Conservation (phyloP, 208 protist species). For the Naegleria lovaniensis region DNA sequence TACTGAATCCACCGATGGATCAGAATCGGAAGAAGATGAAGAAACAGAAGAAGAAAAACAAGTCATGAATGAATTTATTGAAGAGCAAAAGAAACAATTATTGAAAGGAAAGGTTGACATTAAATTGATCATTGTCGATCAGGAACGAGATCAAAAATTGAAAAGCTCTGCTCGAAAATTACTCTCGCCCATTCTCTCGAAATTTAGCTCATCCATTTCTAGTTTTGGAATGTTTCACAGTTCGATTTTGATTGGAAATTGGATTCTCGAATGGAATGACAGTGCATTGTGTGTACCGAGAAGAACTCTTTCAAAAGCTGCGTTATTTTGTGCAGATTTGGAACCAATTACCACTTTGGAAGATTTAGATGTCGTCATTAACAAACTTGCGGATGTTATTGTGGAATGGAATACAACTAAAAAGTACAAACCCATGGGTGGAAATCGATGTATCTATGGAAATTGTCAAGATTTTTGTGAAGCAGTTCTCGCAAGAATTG, state of each 20-base stretch:
- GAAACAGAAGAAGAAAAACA: not conserved
- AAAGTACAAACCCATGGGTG: not conserved
- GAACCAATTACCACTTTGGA: not conserved
- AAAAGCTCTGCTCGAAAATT: not conserved
- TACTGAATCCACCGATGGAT: not conserved
- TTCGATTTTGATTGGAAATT: not conserved
- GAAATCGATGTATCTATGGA: not conserved
- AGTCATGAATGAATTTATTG: not conserved
- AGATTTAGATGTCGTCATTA: not conserved
- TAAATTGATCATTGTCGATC: constrained; percentile 14
- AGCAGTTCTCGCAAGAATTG: not conserved
- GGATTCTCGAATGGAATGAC: not conserved
- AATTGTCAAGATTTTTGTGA: constrained; percentile 12
- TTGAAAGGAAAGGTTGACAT: not conserved
- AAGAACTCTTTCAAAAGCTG: not conserved
- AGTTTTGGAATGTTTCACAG: not conserved
- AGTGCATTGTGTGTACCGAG: not conserved
- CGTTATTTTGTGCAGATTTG: not conserved
- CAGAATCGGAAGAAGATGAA: not conserved
- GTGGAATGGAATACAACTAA: not conserved
- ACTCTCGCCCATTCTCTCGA: not conserved
- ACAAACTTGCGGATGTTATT: not conserved
- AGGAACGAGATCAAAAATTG: not conserved
- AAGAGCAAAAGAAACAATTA: not conserved
- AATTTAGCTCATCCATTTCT: not conserved